Percentiles rank a stretch among this genome's conserved stretches.
Conservation (phyloP, 176 grass and related monocot genomes). For the Chrysopogon serrulatus region DNA sequence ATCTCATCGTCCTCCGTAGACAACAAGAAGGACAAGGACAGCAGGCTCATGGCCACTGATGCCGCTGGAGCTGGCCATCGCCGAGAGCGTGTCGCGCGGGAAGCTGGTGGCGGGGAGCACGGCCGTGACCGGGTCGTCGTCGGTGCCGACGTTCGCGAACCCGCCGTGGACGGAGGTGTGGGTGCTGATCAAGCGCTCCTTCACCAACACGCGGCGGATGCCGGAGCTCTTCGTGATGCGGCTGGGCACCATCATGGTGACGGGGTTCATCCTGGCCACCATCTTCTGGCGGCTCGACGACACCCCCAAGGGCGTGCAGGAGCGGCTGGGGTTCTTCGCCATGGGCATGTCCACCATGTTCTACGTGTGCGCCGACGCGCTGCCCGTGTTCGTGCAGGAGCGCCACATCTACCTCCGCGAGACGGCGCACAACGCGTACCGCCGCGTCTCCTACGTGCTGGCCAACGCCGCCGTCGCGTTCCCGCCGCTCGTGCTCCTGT, state of each 20-base stretch:
- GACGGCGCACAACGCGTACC: conserved; percentile 87
- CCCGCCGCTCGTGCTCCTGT: conserved; percentile 62
- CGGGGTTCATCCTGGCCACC: conserved; percentile 73
- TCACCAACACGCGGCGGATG: conserved; percentile 87
- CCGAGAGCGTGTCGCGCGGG: conserved; percentile 51
- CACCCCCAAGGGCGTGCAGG: conserved; percentile 69
- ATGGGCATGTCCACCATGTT: conserved; percentile 94
- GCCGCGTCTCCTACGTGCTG: conserved; percentile 62
- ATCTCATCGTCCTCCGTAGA: neutral
- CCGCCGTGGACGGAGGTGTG: conserved; percentile 62
- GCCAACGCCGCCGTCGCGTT: conserved; percentile 58
- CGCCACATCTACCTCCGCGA: conserved; percentile 86
- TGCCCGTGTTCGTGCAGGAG: conserved; percentile 87
- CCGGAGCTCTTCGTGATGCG: conserved; percentile 81
- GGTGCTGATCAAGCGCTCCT: conserved; percentile 60
- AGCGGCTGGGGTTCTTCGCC: conserved; percentile 81
- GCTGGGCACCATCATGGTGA: conserved; percentile 59
- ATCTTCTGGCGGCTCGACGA: conserved; percentile 84
- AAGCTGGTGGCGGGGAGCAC: conserved; percentile 68
- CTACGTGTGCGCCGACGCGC: conserved; percentile 88
- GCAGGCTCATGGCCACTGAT: neutral
- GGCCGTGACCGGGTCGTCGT: neutral
- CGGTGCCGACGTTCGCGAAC: conserved; percentile 62
- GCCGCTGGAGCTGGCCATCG: conserved; percentile 52
- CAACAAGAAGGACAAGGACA: neutral